Evolutionary conservation across 257 asterid species (phyloP).

Genomic region (Plectranthus barbatus): DNA sequence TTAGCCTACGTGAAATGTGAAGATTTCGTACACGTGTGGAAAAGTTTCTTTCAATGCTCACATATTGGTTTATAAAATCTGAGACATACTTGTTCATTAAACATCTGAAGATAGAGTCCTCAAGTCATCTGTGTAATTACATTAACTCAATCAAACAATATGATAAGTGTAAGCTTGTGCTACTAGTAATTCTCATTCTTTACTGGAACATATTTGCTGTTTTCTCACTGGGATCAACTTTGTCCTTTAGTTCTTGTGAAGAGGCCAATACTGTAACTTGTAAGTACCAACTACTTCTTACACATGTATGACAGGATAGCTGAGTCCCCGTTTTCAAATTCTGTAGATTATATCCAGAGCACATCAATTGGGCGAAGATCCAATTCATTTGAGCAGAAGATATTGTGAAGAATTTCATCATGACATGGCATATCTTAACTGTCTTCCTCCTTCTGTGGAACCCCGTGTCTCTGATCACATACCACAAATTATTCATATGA

Average conservation of each 20-base stretch:
- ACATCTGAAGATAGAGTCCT: not conserved
- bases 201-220: not conserved
- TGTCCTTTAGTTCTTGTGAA: not conserved
- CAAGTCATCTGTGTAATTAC: not conserved
- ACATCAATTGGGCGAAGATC: slow-evolving; percentile 80
- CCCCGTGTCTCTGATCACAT: slow-evolving; percentile 97
- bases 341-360: slow-evolving; percentile 91
- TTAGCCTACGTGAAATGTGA: not conserved
- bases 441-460: slow-evolving; percentile 86
- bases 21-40: not conserved
- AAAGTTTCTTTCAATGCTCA: not conserved
- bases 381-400: slow-evolving; percentile 68
- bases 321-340: slow-evolving; percentile 61
- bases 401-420: slow-evolving; percentile 81
- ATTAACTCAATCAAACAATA: not conserved
- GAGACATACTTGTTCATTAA: not conserved
- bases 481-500: slow-evolving; percentile 76
- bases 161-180: not conserved
- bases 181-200: not conserved
- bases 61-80: not conserved
- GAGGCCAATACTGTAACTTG: not conserved
- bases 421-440: slow-evolving; percentile 70
- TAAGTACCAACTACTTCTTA: slow-evolving; percentile 31
- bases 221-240: not conserved
- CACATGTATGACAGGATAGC: slow-evolving; percentile 44